Conservation (phyloP, 2,329 filamentous ascomycete genomes). For the Penicillium sp. region DNA sequence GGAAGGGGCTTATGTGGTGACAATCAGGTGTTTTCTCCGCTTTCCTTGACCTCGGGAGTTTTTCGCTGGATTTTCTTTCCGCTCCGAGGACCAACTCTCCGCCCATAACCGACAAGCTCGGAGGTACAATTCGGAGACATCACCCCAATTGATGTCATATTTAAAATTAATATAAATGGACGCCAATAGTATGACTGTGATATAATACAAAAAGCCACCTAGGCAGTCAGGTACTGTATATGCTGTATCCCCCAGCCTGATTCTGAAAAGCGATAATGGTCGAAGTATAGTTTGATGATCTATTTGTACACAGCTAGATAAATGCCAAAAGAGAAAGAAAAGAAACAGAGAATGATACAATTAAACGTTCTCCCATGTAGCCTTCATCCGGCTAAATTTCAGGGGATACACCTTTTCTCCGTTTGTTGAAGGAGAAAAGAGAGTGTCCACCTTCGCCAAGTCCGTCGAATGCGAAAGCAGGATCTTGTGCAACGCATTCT, state of each 20-base stretch:
- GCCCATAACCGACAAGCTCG: conserved; percentile 14
- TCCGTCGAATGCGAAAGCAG: conserved; percentile 61
- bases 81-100: conserved; percentile 24
- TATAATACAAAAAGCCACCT: too few relatives aligned
- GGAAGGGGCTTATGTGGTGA: conserved; percentile 17
- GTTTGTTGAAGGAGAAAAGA: conserved; percentile 5
- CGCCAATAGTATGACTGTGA: not conserved
- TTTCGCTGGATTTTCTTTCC: conserved; percentile 27
- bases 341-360: not conserved
- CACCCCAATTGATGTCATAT: not conserved
- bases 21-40: conserved; percentile 30
- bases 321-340: conserved; percentile 1
- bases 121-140: not conserved
- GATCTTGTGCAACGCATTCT: conserved; percentile 71
- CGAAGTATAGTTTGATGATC: conserved; percentile 1
- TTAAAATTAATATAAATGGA: not conserved
- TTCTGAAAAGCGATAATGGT: not conserved
- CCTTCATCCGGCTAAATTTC: not conserved
- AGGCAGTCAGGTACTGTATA: not conserved
- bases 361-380: not conserved
- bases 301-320: conserved; percentile 13
- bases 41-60: conserved; percentile 29
- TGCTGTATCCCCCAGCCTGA: not conserved
- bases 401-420: conserved; percentile 2
- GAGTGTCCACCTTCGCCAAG: conserved; percentile 25